Evolutionary conservation across 1,139 yeast species (phyloP), one percentile per base, ranked within the genome.

Genomic region (Yamadazyma siamensis): DNA sequence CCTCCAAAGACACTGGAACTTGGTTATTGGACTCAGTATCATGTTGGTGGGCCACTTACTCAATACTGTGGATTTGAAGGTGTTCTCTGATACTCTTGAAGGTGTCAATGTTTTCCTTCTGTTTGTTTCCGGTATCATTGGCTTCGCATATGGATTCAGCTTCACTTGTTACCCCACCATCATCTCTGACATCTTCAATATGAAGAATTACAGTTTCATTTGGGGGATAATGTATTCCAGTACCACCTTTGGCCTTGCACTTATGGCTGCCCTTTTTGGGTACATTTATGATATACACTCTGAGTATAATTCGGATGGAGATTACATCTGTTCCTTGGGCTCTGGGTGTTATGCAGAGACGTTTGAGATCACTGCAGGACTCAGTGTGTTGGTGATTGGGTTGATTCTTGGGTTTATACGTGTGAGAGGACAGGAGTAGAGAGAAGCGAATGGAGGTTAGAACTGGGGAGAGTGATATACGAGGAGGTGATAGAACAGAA

Each of bases 151-250:
- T 56, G 96, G 96, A 1, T 69, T 82, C 30, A 65, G 81, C 31
- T 86, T 82, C 53, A 91, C 95, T 1, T 71, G 87, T 5, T 83
- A 77, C 52, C 95, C 95, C 0, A 82, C 91, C 1, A 75, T 85
- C 15, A 65, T 84, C 17, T 79, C 91, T 1, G 95, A 87, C 44
- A 62, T 77, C 10, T 86, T 85, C 59, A 89, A 89, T 15, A 72
- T 86, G 48, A 65, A 63, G 12, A 71, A 78, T 23, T 85, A 84
- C 52, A 80, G 88, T 32, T 81, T 87, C 23, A 72, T 85, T 24
- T 87, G 95, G 95, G 94, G 95, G 0, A 49, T 80, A 17, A 60
- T 80, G 43, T 77, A 81, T 16, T 75, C 83, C 1, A 78, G 82
- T 29, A 52, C 72, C 32, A 56, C 74, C 46, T 44, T 58, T 31